Base-by-base conservation (phyloP, 495 filamentous ascomycete species). In the Penicillium pulvis region DNA sequence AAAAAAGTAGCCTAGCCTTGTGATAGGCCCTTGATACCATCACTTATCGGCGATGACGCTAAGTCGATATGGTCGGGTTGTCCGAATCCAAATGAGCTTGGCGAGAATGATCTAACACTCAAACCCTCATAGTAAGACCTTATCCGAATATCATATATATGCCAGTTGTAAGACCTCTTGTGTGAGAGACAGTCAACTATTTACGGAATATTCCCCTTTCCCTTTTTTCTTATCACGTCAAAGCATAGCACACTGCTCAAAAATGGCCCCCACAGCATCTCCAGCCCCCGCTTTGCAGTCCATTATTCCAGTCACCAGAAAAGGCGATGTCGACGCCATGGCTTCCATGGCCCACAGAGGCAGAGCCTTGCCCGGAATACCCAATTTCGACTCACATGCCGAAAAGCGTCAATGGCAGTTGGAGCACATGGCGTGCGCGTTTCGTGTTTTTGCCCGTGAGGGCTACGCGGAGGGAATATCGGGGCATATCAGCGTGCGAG, bases 331-430 rank as follows among this genome's bases (percentile, higher is more conserved):
- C 23, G 58, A 60, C 16, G 58, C 46, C 17, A 56, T 60, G 58
- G 44, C 58, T n/a, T 30, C 58, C 4, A 60, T 60, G 58, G 58
- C 58, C 12, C 58, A 60, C 23, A 39, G 51, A 23, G 52, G 58
- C 31, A 60, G 53, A 41, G 41, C 28, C 16, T 51, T 45, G 7
- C 51, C 59, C 71, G 79, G 79, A 6, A 81, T 81, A 35, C 79
- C 79, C 1, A 72, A 61, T 1, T 82, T 81, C 68, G 61, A 70
- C 7, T 66, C 65, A 30, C 63, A 70, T 50, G 64, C 50, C 0
- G 73, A 72, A 26, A 67, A 67, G 50, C 68, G 77, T 16, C 71
- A 71, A 43, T 82, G 80, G 72, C 77, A 75, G 45, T 72, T 85
- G 14, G 65, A 73, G 20, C 81, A 85, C 68, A 85, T 72, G 66